A percentile compares a stretch with the other conserved stretches of the same genome.
Evolutionary conservation across 2,329 filamentous ascomycete genomes (phyloP).

Genomic region (Nakataea oryzae): DNA sequence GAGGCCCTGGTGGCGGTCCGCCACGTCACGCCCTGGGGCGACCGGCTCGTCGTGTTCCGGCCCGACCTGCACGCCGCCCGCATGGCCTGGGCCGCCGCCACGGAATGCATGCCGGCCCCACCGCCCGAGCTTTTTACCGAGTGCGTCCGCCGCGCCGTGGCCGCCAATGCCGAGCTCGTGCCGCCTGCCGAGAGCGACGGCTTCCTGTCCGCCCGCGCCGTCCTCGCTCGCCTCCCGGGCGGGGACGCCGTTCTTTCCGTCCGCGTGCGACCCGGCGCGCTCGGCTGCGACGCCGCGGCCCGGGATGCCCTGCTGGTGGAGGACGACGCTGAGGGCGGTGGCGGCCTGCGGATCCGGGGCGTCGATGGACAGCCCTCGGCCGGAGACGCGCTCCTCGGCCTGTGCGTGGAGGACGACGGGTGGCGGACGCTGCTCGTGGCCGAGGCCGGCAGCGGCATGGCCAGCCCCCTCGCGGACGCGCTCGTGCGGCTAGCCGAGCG

Average conservation of each 20-base stretch:
- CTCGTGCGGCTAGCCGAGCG: too few species aligned
- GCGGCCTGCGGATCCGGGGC: background rate
- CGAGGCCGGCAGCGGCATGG: background rate
- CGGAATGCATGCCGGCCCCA: background rate
- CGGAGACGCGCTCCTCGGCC: background rate
- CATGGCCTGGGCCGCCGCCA: background rate
- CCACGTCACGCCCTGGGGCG: background rate
- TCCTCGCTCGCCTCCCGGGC: background rate
- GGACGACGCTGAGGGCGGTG: background rate
- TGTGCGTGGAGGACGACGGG: background rate
- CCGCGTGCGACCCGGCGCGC: background rate
- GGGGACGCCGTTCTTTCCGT: background rate
- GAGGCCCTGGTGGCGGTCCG: background rate
- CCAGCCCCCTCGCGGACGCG: background rate
- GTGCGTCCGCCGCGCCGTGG: background rate
- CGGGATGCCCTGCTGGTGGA: background rate
- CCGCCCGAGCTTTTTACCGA: background rate
- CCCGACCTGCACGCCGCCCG: background rate
- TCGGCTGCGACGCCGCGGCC: background rate
- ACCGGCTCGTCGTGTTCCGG: background rate
- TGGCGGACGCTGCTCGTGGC: background rate
- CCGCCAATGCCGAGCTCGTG: background rate
- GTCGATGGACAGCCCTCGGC: background rate
- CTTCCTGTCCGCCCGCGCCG: background rate
- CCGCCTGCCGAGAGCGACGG: background rate